Percentiles rank a stretch among this genome's conserved stretches.
Conservation (phyloP, 1,139 yeast species). For the Hemisphaericaspora xylanilytica region DNA sequence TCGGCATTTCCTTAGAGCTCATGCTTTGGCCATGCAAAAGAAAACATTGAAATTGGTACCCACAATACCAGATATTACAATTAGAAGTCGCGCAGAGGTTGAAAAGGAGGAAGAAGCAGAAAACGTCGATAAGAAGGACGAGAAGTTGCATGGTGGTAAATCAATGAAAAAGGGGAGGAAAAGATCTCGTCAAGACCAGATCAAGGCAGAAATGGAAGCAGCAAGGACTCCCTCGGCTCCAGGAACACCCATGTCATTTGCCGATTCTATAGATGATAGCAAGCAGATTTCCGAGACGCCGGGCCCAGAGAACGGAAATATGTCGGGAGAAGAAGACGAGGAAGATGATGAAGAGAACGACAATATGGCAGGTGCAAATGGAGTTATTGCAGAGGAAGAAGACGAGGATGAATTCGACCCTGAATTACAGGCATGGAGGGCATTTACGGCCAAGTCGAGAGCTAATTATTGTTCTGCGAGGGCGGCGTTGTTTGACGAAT, state of each 20-base stretch:
- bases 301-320: constrained; percentile 12
- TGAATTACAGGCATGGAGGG: constrained; percentile 79
- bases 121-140: constrained; percentile 31
- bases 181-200: constrained; percentile 37
- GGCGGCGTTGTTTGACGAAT: constrained; percentile 60
- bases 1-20: constrained; percentile 82
- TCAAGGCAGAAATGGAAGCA: constrained; percentile 25
- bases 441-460: constrained; percentile 72
- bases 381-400: constrained; percentile 43
- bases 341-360: constrained; percentile 16
- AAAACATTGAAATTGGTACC: constrained; percentile 76
- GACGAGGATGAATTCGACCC: constrained; percentile 61
- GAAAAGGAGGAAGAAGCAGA: constrained; percentile 67
- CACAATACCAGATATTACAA: constrained; percentile 80
- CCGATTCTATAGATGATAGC: constrained; percentile 10
- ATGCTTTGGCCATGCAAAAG: constrained; percentile 95
- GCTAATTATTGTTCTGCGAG: constrained; percentile 73
- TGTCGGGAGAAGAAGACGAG: constrained; percentile 16
- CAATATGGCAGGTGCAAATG: constrained; percentile 21
- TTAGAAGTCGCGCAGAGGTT: constrained; percentile 79
- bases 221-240: constrained; percentile 14
- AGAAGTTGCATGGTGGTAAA: constrained; percentile 40
- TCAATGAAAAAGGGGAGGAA: constrained; percentile 44
- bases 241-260: constrained; percentile 13
- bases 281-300: constrained; percentile 15